Evolutionary conservation across 768 basidiomycete species (phyloP), one percentile per base, ranked within the genome.

Genomic region (Hemileccinum rubropunctum): DNA sequence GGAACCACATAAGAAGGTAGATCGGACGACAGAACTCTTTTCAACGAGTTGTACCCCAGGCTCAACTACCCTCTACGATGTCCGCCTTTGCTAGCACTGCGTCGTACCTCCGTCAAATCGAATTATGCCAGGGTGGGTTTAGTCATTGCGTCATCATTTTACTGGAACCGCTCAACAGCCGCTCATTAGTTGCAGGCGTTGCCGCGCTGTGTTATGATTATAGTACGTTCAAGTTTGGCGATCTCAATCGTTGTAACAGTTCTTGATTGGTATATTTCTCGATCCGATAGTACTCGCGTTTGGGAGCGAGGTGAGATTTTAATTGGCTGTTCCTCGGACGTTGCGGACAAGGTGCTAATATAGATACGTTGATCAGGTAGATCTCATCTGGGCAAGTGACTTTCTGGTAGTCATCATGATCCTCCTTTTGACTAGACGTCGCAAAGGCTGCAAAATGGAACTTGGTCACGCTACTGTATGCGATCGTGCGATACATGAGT

Each of bases 401-500:
- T 0, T 36, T 42, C 6, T 33, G 10, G 7, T 11, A 17, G 9
- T 21, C 12, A 20, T 12, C 10, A 4, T 18, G 28, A 12, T 30
- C 14, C 35, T 20, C 38, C 5, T 18, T 26, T 23, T 17, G 10
- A 36, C 34, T 47, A 9, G 18, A 51, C 15, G 4, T 33, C n/a
- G 34, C 30, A n/a, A 53, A 61, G 60, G 37, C 47, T 28, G 51
- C 32, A 32, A 21, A 50, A 39, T 61, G 58, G 60, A 61, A 49
- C 23, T 26, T 46, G 3, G 48, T 58, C 41, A 61, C 59, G 1
- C 21, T 55, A 3, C 45, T 61, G 1, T 61, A 61, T 14, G 48
- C 45, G 15, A 51, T 55, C 34, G 58, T 58, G 38, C 58, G 60
- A 37, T 61, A 60, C 34, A 14, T 58, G 11, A 48, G 56, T n/a